Conservation (phyloP, 2,329 filamentous ascomycete genomes). For the Talaromyces sp. region DNA sequence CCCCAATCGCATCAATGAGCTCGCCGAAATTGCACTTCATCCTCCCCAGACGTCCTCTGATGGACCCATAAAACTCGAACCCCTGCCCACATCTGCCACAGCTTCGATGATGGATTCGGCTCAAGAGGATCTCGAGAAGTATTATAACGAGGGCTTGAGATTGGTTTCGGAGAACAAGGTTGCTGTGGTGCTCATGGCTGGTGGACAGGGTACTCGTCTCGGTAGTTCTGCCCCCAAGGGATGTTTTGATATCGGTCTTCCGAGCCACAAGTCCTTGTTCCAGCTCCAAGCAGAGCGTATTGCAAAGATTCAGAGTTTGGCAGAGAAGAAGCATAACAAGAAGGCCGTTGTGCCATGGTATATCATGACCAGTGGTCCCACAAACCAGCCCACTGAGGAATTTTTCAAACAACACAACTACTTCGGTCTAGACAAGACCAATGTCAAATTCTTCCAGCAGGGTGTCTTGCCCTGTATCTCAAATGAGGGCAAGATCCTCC, state of each 20-base stretch:
- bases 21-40: slow-evolving; percentile 75
- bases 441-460: slow-evolving; percentile 93
- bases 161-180: slow-evolving; percentile 65
- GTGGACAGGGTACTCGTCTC: slow-evolving; percentile 89
- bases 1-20: slow-evolving; percentile 78
- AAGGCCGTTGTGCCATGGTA: slow-evolving; percentile 84
- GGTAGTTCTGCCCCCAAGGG: slow-evolving; percentile 96
- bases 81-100: slow-evolving; percentile 76
- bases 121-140: slow-evolving; percentile 68
- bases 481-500: slow-evolving; percentile 93
- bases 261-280: slow-evolving; percentile 90
- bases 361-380: slow-evolving; percentile 98
- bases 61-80: slow-evolving; percentile 61
- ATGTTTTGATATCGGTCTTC: slow-evolving; percentile 92
- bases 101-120: slow-evolving; percentile 90
- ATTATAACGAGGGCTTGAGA: slow-evolving; percentile 69
- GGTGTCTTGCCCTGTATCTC: slow-evolving; percentile 94
- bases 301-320: slow-evolving; percentile 74
- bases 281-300: slow-evolving; percentile 97
- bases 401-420: slow-evolving; percentile 88
- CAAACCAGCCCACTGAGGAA: slow-evolving; percentile 80
- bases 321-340: slow-evolving; percentile 62
- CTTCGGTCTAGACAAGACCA: slow-evolving; percentile 80
- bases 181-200: slow-evolving; percentile 91
- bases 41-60: slow-evolving; percentile 61